Base-by-base conservation (phyloP, 768 basidiomycete genomes). In the Amanita pseudoporphyria region DNA sequence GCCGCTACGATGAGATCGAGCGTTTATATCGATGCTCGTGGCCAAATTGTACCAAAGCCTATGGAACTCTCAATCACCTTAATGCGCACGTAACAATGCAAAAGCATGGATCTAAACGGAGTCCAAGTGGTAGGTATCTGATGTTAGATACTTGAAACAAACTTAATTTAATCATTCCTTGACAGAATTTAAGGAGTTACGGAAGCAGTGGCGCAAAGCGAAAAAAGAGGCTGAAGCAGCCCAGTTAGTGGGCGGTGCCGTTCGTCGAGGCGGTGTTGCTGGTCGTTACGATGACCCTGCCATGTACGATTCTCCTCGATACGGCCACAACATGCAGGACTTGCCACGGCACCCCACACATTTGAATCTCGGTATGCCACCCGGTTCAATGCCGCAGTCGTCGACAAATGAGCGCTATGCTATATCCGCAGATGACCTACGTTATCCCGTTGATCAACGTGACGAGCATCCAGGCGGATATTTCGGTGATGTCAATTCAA, bases 81-180 rank as follows among this genome's bases (percentile, higher is more conserved):
- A 99, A 99, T 63, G 92, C 93, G 26, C 95, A 99, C 64, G 91
- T 97, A 51, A 86, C 83, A n/a, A 96, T 96, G 89, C 95, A 97
- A 65, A 88, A 88, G 65, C 95, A 99, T 63, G 95, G 95, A 37
- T 49, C 72, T 13, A 97, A 95, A 69, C 79, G 94, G 49, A 85
- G 80, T 63, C 95, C 95, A 10, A 79, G 79, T 49, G 94, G 95
- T 95, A 59, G 67, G 87, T 62, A 31, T 53, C 52, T 35, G 1
- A 35, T 30, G 26, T 28, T 7, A 47, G 5, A 12, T 18, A 42
- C 18, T 28, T 18, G 44, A 47, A 32, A 54, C 37, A 51, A 41
- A 54, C 46, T 50, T 57, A 52, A 58, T 58, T 51, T 54, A 51
- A 41, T 51, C n/a, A n/a, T n/a, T n/a, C n/a, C n/a, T 55, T 40